A percentile compares a stretch with the other conserved stretches of the same genome.
Evolutionary conservation across 1,139 yeast genomes (phyloP).

Genomic region (Pneumocystis murina): DNA sequence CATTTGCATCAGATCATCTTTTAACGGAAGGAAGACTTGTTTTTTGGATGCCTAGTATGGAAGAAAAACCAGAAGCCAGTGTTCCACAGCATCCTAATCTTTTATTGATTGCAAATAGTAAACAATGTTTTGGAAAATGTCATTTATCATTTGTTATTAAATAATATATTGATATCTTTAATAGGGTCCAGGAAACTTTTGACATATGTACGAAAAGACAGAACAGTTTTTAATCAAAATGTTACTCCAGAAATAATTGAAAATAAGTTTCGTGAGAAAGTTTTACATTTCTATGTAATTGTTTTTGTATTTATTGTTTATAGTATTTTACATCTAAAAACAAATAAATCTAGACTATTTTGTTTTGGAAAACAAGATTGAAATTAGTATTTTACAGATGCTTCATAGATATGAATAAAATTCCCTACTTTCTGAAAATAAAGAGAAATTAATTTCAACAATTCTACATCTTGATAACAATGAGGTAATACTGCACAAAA

Average conservation of each 20-base stretch:
- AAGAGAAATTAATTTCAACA: background rate
- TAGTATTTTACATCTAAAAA: background rate
- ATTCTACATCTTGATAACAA: background rate
- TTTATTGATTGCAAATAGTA: conserved; percentile 57
- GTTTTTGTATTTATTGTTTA: background rate
- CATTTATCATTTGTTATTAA: background rate
- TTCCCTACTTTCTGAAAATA: background rate
- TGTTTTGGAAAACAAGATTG: background rate
- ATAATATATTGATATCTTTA: background rate
- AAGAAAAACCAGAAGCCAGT: conserved; percentile 52
- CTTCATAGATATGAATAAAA: background rate
- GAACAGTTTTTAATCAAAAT: conserved; percentile 1
- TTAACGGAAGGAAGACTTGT: conserved; percentile 67
- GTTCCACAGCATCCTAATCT: conserved; percentile 68
- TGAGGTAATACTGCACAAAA: background rate
- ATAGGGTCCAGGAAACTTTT: conserved; percentile 66
- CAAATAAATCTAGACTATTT: background rate
- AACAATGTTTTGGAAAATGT: conserved; percentile 75
- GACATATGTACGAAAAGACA: conserved; percentile 59
- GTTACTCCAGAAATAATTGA: background rate
- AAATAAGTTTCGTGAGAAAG: background rate
- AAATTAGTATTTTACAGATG: background rate
- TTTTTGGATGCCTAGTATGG: conserved; percentile 98
- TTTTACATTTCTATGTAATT: background rate
- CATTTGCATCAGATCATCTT: conserved; percentile 56